These are phyloP conservation scores for Magnolia sinica DNA, from an alignment of 164 flowering plant genomes.

Conservation along the genomic window DNA sequence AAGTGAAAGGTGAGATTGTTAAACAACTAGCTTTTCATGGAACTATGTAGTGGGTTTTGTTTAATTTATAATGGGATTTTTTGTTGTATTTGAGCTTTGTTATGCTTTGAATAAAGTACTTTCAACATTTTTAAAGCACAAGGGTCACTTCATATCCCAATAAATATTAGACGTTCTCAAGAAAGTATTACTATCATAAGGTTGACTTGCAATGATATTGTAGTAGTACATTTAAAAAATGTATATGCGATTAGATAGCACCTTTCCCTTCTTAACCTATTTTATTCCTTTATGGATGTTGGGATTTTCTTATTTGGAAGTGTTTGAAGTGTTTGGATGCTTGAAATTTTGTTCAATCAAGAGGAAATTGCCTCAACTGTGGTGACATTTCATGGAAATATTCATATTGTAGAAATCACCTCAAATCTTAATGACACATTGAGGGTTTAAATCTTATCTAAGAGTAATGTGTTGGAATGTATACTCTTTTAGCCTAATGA, in stretches of 20 bases:
- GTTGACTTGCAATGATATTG: constrained; percentile 13
- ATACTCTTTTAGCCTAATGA: too few relatives aligned
- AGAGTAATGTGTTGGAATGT: too few relatives aligned
- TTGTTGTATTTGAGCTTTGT: neutral
- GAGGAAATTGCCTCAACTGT: too few relatives aligned
- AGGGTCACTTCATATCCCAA: neutral
- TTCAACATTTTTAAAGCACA: constrained; percentile 10
- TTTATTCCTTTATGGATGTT: neutral
- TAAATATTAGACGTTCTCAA: neutral
- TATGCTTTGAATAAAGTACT: constrained; percentile 12
- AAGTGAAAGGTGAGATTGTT: constrained; percentile 4
- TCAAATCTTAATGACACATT: too few relatives aligned
- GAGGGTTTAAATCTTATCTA: too few relatives aligned
- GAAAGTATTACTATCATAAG: constrained; percentile 6
- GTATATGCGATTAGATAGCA: neutral
- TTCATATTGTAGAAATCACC: too few relatives aligned
- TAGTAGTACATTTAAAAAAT: neutral
- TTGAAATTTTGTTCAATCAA: too few relatives aligned
- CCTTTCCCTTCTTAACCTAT: neutral
- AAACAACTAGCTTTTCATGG: neutral
- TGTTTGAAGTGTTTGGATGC: neutral
- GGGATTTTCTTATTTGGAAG: neutral
- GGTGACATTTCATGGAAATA: too few relatives aligned
- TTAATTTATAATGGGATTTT: neutral
- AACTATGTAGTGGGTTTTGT: constrained; percentile 1